Evolutionary conservation across 1,284 basidiomycete genomes (phyloP).

Genomic region (Volvariella volvacea): DNA sequence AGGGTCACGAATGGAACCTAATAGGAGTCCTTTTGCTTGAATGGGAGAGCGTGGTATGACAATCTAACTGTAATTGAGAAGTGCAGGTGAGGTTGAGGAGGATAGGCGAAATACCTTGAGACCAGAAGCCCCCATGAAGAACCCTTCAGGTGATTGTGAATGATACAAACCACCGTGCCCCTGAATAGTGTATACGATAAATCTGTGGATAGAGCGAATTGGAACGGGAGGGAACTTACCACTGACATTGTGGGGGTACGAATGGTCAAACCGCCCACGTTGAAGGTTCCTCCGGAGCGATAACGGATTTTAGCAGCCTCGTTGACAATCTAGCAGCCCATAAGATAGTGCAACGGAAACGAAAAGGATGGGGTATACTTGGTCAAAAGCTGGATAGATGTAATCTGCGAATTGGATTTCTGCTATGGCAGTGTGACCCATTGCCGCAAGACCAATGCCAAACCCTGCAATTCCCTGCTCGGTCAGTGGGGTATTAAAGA

Average conservation of each 20-base stretch:
- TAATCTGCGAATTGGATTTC: conserved; percentile 90
- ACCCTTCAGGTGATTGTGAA: conserved; percentile 91
- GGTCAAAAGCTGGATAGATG: conserved; percentile 89
- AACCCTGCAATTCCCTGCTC: conserved; percentile 96
- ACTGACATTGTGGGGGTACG: conserved; percentile 88
- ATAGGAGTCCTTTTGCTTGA: conserved; percentile 88
- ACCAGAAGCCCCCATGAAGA: conserved; percentile 87
- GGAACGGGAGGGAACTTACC: conserved; percentile 22
- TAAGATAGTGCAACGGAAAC: conserved; percentile 6
- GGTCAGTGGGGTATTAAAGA: conserved; percentile 93
- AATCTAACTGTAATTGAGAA: conserved; percentile 38
- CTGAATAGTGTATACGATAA: conserved; percentile 12
- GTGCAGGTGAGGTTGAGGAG: background rate
- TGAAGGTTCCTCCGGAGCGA: conserved; percentile 80
- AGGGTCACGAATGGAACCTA: conserved; percentile 83
- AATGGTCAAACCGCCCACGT: conserved; percentile 82
- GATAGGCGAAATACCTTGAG: conserved; percentile 58
- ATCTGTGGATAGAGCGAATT: background rate
- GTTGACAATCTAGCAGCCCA: conserved; percentile 70
- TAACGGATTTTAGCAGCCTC: conserved; percentile 94
- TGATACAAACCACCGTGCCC: conserved; percentile 94
- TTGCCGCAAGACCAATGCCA: conserved; percentile 85
- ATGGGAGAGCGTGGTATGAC: conserved; percentile 91
- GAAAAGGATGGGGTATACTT: conserved; percentile 35
- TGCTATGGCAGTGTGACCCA: conserved; percentile 93